phyloP scores from a whole-genome alignment of 2,329 filamentous ascomycete species.

The Phaeosphaeriaceae sp. region DNA sequence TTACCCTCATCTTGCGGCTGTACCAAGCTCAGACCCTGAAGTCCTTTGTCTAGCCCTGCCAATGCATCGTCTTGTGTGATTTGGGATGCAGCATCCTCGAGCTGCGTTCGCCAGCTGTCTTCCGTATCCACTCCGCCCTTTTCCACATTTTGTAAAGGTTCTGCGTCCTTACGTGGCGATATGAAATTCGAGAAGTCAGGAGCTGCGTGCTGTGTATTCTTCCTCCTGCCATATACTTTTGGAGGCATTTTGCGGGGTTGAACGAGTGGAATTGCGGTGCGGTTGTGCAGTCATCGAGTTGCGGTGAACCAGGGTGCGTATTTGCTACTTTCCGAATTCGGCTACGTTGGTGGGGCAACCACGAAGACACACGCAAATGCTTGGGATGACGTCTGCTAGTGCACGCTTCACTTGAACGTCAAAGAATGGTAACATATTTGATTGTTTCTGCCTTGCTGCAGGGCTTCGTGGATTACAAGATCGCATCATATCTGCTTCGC shows the following conservation, averaged over 20 bases:
- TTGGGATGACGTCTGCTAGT: background rate
- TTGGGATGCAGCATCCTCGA: slow-evolving; percentile 10
- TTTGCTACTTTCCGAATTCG: slow-evolving; percentile 9
- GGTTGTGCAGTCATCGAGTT: slow-evolving; percentile 3
- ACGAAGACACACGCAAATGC: background rate
- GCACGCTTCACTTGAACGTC: background rate
- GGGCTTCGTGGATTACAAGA: background rate
- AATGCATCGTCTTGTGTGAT: slow-evolving; percentile 4
- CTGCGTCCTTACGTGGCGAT: slow-evolving; percentile 33
- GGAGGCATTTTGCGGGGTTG: slow-evolving; percentile 24
- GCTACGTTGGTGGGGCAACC: slow-evolving; percentile 8
- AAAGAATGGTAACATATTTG: background rate
- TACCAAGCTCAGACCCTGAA: slow-evolving; percentile 12
- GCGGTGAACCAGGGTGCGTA: background rate
- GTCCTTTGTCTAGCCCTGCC: slow-evolving; percentile 8
- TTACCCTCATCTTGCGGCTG: slow-evolving; percentile 9
- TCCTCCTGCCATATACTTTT: slow-evolving; percentile 34
- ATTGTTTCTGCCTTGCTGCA: background rate
- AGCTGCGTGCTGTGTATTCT: slow-evolving; percentile 39
- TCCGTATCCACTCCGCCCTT: slow-evolving; percentile 2
- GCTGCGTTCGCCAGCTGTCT: slow-evolving; percentile 10
- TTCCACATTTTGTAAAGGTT: background rate
- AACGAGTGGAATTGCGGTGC: slow-evolving; percentile 10
- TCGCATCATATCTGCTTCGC: slow-evolving; percentile 1
- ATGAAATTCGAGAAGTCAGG: slow-evolving; percentile 35